phyloP scores from a whole-genome alignment of 768 basidiomycete genomes.

The Tremella fuciformis region DNA sequence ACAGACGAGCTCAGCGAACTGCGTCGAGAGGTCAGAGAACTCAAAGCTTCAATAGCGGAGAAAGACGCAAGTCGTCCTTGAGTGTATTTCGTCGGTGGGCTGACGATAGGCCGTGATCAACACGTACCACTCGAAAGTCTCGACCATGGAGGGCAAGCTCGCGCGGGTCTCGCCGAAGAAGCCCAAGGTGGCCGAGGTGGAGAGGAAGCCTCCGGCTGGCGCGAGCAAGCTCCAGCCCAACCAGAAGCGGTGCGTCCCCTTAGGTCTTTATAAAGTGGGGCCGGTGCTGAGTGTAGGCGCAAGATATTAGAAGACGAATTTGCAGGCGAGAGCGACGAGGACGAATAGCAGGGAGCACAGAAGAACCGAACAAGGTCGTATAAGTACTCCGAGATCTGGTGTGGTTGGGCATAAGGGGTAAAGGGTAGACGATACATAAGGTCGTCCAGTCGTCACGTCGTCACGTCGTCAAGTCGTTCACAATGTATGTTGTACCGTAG shows the following conservation, averaged over 20 bases:
- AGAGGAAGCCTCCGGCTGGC: slow-evolving; percentile 19
- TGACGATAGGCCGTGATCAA: slow-evolving; percentile 4
- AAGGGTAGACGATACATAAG: not conserved
- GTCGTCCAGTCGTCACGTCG: not conserved
- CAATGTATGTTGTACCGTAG: not conserved
- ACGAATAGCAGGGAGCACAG: slow-evolving; percentile 12
- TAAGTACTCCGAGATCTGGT: not conserved
- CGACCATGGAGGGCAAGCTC: slow-evolving; percentile 25
- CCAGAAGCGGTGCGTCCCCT: slow-evolving; percentile 22
- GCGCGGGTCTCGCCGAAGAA: slow-evolving; percentile 26
- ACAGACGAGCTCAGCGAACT: not conserved
- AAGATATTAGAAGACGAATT: slow-evolving; percentile 44
- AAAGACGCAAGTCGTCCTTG: slow-evolving; percentile 28
- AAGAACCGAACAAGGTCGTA: not conserved
- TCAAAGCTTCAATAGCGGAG: slow-evolving; percentile 21
- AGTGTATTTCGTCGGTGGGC: not conserved
- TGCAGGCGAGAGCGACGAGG: slow-evolving; percentile 28
- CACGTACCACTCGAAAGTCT: slow-evolving; percentile 7
- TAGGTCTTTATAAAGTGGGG: not conserved
- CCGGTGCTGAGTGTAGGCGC: slow-evolving; percentile 19
- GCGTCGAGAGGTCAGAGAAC: not conserved
- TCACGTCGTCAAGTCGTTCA: not conserved
- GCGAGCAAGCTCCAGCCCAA: slow-evolving; percentile 27
- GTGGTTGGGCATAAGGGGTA: not conserved
- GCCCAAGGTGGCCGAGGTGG: slow-evolving; percentile 23